Conservation (phyloP, 2,329 filamentous ascomycete genomes). For the Conoideocrella luteorostrata region DNA sequence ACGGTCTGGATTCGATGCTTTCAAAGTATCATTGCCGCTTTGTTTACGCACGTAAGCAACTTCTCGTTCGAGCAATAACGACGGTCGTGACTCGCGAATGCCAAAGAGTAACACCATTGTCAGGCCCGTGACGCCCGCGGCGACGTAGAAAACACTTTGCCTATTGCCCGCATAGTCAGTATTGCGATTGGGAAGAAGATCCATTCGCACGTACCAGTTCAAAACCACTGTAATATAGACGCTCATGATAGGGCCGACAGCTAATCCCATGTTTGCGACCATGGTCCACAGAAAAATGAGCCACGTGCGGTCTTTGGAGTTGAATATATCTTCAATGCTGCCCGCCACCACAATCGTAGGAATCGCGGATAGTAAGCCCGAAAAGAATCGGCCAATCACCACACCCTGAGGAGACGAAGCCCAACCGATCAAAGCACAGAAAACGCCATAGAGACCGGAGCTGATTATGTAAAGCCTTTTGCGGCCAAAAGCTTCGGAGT, state of each 20-base stretch:
- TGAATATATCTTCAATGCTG: conserved; percentile 2
- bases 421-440: not conserved
- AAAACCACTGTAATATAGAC: not conserved
- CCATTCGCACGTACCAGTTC: not conserved
- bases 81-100: conserved; percentile 1
- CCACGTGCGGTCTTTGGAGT: not conserved
- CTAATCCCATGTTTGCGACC: not conserved
- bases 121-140: not conserved
- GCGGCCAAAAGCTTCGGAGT: conserved; percentile 1
- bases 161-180: no score
- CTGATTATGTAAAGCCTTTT: conserved; percentile 1
- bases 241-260: not conserved
- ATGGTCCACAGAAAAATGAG: not conserved
- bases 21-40: not conserved
- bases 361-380: not conserved
- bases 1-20: not conserved
- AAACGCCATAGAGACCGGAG: not conserved
- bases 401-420: not conserved
- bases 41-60: not conserved
- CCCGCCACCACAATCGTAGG: not conserved
- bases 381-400: not conserved
- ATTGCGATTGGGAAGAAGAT: no score
- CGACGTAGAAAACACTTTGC: not conserved
- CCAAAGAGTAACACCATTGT: not conserved
- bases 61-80: not conserved